Evolutionary conservation across 1,139 yeast genomes (phyloP).

Genomic region (Yamadazyma epiphylla): DNA sequence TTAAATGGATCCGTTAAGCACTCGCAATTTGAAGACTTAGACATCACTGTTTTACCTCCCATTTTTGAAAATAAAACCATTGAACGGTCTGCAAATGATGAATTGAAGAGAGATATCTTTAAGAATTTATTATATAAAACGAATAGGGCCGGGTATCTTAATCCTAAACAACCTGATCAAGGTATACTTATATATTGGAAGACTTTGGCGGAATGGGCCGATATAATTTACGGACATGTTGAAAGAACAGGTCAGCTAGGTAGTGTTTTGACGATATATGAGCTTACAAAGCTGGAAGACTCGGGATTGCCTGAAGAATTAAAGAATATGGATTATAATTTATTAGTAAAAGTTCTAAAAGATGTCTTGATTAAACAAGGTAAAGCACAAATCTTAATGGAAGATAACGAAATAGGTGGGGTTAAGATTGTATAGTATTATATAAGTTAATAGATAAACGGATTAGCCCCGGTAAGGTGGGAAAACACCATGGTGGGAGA

Average conservation of each 20-base stretch:
- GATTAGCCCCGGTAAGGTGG: background rate
- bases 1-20: conserved; percentile 24
- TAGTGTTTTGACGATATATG: conserved; percentile 77
- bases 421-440: conserved; percentile 50
- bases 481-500: too few species aligned
- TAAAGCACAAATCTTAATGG: conserved; percentile 62
- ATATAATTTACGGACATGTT: conserved; percentile 41
- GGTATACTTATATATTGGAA: conserved; percentile 67
- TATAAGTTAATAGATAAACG: too few species aligned
- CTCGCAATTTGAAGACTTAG: conserved; percentile 22
- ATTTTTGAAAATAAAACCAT: conserved; percentile 50
- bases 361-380: conserved; percentile 62
- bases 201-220: conserved; percentile 74
- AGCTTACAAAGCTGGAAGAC: conserved; percentile 65
- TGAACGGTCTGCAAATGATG: conserved; percentile 50
- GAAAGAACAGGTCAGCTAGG: conserved; percentile 77
- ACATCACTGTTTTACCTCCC: conserved; percentile 21
- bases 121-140: conserved; percentile 52
- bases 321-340: conserved; percentile 54
- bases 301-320: conserved; percentile 54
- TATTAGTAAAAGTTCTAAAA: conserved; percentile 52
- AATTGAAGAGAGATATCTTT: conserved; percentile 55
- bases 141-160: conserved; percentile 49
- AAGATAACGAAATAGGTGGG: conserved; percentile 56
- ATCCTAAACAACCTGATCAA: conserved; percentile 35